phyloP scores from a whole-genome alignment of 176 grass and related monocot species.

The Miscanthus lutarioriparius region DNA sequence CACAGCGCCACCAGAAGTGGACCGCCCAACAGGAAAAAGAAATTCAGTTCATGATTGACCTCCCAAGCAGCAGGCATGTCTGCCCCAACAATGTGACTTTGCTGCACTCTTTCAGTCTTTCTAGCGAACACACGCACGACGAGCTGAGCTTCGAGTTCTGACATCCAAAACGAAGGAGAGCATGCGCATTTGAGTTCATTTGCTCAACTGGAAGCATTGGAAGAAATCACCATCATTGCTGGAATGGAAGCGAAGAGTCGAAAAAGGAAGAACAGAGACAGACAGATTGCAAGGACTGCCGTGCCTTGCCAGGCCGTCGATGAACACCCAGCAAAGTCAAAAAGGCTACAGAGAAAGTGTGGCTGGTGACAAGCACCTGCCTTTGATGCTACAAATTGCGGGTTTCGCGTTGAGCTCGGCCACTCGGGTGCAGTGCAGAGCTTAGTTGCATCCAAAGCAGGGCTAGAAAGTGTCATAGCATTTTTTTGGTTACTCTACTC shows the following conservation, averaged over 20 bases:
- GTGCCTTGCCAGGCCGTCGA: neutral
- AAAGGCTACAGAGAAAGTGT: neutral
- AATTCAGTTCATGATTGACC: constrained; percentile 11
- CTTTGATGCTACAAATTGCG: constrained; percentile 16
- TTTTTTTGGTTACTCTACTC: neutral
- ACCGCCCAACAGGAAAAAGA: neutral
- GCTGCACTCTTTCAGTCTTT: constrained; percentile 17
- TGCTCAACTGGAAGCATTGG: neutral
- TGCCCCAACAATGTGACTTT: constrained; percentile 9
- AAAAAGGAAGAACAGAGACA: neutral
- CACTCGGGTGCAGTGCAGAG: constrained; percentile 18
- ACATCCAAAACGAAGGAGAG: neutral
- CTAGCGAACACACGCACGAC: neutral
- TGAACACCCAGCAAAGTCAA: neutral
- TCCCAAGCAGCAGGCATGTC: constrained; percentile 20
- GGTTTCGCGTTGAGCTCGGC: constrained; percentile 3
- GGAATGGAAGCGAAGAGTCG: neutral
- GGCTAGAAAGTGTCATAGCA: constrained; percentile 30
- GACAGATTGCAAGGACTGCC: neutral
- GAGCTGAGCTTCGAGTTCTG: neutral
- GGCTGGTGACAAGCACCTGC: neutral
- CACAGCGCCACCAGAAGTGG: neutral
- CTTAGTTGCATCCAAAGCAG: constrained; percentile 44
- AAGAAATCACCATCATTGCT: constrained; percentile 9
- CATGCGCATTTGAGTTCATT: constrained; percentile 27